Base-by-base conservation (phyloP, 306 rosid genomes). In the Acacia crassicarpa region DNA sequence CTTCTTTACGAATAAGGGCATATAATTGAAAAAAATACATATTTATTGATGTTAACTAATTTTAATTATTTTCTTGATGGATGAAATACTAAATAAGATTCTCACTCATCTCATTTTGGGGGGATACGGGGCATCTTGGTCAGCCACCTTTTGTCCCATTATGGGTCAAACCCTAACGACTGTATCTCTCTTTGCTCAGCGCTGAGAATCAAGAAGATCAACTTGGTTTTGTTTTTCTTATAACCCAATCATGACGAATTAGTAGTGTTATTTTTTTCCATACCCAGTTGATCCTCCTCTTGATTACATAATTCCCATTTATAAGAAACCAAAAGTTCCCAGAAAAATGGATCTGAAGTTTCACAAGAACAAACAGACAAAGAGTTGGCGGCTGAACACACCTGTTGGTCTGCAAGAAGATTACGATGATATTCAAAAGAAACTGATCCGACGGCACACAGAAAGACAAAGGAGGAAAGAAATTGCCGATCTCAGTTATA, bases 401-500 rank as follows among this genome's bases (percentile, higher is more conserved):
- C 33, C 38, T 22, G 45, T 43, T 43, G 5, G 35, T 13, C 65
- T 20, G 1, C 75, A 45, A 38, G 54, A 83, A 79, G 77, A 86
- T 76, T 17, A 17, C 20, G 53, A 69, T 6, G 22, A 59, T 58
- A 66, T 16, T 49, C 65, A 76, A 44, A 82, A 77, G 76, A 82
- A 80, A 65, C 77, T 77, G 78, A 79, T 80, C 79, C 88, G 84
- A 53, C 83, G 87, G 74, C 83, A 89, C 16, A 74, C 67, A 20
- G 91, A 88, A 76, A 86, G 82, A 63, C 84, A 61, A 70, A 89
- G 90, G 62, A 84, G 91, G 81, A 85, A 89, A 84, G 91, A 86
- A 82, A 89, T 89, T 88, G 82, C 84, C 56, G 54, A 70, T 40
- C 85, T 86, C 32, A 82, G 67, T 49, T 56, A n/a, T n/a, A 56